Evolutionary conservation across 2,329 filamentous ascomycete species (phyloP), one percentile per base, ranked within the genome.

Genomic region (Cladosporium sp.): DNA sequence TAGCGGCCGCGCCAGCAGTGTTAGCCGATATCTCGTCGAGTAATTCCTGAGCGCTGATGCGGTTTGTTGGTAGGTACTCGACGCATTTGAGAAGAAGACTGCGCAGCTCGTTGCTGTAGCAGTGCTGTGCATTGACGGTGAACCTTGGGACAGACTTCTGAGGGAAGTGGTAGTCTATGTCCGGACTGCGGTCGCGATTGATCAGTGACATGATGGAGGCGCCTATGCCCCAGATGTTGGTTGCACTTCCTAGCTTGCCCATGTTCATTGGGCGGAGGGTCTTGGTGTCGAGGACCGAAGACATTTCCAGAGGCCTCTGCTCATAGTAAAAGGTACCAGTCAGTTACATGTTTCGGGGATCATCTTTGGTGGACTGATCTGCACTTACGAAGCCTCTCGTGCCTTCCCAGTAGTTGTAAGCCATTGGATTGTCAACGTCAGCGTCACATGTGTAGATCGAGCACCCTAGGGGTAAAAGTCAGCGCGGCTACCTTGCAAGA

Each of bases 221-320:
- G 19, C 58, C 52, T 9, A 57, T 37, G 38, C 43, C 45, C 51
- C 58, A 60, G n/a, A 60, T 45, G 28, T 60, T 60, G 14, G 51
- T 56, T 36, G 43, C 39, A n/a, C 36, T 47, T 5, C 40, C 36
- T 8, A 37, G 52, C 28, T 36, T 43, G 42, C 39, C 52, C 19
- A 47, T 25, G 6, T 45, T 12, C 11, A n/a, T 30, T 8, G 25
- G 17, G 5, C n/a, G 25, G 19, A 20, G 42, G 39, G 51, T 43
- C 11, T 30, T 14, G 9, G 14, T 14, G n/a, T 43, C 38, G 19
- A 40, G 38, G 22, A 40, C 17, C 17, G 51, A 42, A 20, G 19
- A 19, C 20, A 59, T 40, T 45, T 60, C 59, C 28, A 47, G 19
- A 12, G 59, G 54, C 12, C n/a, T 36, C 30, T 34, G 30, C 7